A percentile compares a stretch with the other conserved stretches of the same genome.
Conservation (phyloP, 2,329 filamentous ascomycete genomes). For the Colletotrichum costaricense region DNA sequence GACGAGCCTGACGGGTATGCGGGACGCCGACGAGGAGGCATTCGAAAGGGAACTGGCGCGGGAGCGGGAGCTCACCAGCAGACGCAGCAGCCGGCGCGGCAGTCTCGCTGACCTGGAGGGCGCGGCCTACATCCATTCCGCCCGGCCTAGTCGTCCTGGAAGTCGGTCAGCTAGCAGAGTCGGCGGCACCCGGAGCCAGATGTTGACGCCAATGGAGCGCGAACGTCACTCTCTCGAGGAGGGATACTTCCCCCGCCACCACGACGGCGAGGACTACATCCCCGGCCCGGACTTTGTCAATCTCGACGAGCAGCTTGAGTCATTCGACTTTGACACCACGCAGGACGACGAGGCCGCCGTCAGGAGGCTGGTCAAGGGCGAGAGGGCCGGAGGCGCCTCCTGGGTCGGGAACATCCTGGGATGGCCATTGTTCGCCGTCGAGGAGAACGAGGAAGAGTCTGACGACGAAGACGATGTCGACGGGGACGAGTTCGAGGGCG, state of each 20-base stretch:
- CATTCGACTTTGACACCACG: conserved; percentile 61
- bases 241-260: conserved; percentile 54
- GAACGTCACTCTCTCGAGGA: conserved; percentile 51
- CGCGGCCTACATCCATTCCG: conserved; percentile 36
- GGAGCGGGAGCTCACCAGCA: conserved; percentile 61
- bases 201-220: conserved; percentile 57
- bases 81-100: conserved; percentile 58
- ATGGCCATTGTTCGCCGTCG: conserved; percentile 72
- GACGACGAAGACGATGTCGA: conserved; percentile 54
- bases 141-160: conserved; percentile 43
- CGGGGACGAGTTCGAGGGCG: conserved; percentile 42
- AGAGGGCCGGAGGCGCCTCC: conserved; percentile 62
- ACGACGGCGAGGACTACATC: conserved; percentile 48
- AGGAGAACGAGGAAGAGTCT: conserved; percentile 67
- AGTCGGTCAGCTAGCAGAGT: conserved; percentile 63
- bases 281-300: conserved; percentile 72
- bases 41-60: conserved; percentile 63
- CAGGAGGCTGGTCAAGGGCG: conserved; percentile 65
- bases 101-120: conserved; percentile 55
- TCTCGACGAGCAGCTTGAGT: conserved; percentile 69
- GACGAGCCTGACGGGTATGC: conserved; percentile 67
- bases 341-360: conserved; percentile 70
- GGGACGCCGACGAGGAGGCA: conserved; percentile 63
- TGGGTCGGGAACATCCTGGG: conserved; percentile 70
- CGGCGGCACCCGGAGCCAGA: conserved; percentile 53